A percentile compares a stretch with the other conserved stretches of the same genome.
phyloP scores from a whole-genome alignment of 2,329 filamentous ascomycete genomes.

The Colletotrichum theobromicola region DNA sequence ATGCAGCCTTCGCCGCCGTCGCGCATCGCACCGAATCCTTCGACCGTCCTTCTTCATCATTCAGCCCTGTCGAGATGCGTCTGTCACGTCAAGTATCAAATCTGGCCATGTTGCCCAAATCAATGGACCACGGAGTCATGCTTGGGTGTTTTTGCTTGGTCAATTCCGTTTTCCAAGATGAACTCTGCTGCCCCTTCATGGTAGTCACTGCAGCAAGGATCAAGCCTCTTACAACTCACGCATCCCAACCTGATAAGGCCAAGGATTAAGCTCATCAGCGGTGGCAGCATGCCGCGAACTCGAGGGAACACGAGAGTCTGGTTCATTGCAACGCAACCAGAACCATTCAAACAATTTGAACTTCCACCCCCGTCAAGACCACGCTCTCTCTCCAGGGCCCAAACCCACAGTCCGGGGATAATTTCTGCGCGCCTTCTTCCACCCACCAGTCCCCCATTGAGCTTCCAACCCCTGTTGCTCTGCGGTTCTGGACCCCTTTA shows the following conservation, averaged over 20 bases:
- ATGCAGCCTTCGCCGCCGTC: background rate
- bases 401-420: background rate
- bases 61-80: background rate
- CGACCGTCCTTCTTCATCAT: background rate
- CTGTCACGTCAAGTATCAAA: background rate
- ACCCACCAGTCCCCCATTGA: background rate
- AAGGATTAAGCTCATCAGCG: background rate
- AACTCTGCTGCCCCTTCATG: background rate
- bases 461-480: background rate
- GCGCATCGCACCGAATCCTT: background rate
- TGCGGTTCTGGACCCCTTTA: background rate
- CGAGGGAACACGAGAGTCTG: background rate
- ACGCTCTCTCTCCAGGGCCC: background rate
- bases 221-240: background rate
- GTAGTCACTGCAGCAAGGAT: background rate
- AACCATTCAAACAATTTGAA: background rate
- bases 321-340: background rate
- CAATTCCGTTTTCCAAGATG: background rate
- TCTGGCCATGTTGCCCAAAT: background rate
- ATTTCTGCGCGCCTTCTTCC: background rate
- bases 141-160: background rate
- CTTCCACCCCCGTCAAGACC: background rate
- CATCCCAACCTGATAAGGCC: background rate
- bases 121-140: background rate
- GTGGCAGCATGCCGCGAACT: background rate